phyloP scores from a whole-genome alignment of 208 protist species.

The Leishmania mexicana region DNA sequence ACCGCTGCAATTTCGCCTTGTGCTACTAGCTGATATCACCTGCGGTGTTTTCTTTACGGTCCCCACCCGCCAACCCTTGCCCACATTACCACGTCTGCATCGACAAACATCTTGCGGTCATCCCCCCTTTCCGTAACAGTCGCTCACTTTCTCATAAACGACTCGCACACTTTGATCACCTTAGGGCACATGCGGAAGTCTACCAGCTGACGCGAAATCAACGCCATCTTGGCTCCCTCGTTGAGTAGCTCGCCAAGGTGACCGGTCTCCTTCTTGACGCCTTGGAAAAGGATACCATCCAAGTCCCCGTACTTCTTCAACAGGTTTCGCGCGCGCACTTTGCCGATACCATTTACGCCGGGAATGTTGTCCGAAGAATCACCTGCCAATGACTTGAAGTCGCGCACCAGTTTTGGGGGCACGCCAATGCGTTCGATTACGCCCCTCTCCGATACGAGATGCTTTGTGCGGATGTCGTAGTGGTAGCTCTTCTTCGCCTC shows the following conservation, averaged over 20 bases:
- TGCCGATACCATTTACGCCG: slow-evolving; percentile 86
- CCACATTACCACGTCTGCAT: background rate
- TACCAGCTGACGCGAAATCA: slow-evolving; percentile 73
- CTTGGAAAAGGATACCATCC: slow-evolving; percentile 75
- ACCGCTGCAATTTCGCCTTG: background rate
- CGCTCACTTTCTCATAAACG: slow-evolving; percentile 66
- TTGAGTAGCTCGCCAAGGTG: slow-evolving; percentile 64
- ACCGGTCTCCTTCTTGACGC: slow-evolving; percentile 63
- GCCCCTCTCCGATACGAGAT: slow-evolving; percentile 80
- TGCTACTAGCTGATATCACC: background rate
- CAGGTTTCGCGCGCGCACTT: slow-evolving; percentile 74
- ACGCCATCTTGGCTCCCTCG: slow-evolving; percentile 51
- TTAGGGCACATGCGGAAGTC: slow-evolving; percentile 86
- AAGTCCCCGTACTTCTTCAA: slow-evolving; percentile 90
- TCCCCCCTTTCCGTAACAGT: background rate
- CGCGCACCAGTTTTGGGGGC: slow-evolving; percentile 83
- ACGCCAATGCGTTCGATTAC: slow-evolving; percentile 84
- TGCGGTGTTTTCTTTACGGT: background rate
- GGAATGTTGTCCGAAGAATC: slow-evolving; percentile 88
- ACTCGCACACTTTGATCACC: slow-evolving; percentile 68
- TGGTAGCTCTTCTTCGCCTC: slow-evolving; percentile 72
- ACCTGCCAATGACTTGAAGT: slow-evolving; percentile 88
- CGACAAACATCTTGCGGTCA: background rate
- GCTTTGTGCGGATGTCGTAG: slow-evolving; percentile 90
- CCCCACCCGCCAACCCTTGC: background rate